Evolutionary conservation across 2,329 filamentous ascomycete genomes (phyloP), one percentile per base, ranked within the genome.

Genomic region (Chaetomium sp.): DNA sequence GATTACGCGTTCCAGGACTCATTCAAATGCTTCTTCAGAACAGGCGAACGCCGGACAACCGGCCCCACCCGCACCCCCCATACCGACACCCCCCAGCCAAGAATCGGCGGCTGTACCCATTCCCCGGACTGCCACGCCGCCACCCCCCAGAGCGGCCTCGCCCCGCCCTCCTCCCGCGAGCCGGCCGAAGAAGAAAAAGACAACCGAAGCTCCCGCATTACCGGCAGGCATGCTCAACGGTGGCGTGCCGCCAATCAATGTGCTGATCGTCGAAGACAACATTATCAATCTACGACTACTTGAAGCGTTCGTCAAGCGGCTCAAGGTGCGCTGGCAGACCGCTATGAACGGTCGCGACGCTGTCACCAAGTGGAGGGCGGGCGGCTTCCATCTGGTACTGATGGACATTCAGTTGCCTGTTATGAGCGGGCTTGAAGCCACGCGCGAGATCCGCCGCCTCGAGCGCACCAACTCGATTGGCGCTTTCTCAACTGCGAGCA

Each of bases 321-420:
- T 99, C 57, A 97, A 97, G 74, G 95, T 99, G 7, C 87, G 95
- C 38, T 98, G 94, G 93, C 90, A 95, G 77, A 96, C 92, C n/a
- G 95, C 95, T 45, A 92, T 96, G 84, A 97, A 98, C 75, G 95
- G 95, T 27, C 87, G 89, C 68, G 94, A 97, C 69, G 95, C 95
- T 1, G 93, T 98, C 31, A 89, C 86, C 66, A 97, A 97, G 78
- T 99, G 95, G 94, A 88, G 91, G 62, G 84, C 85, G 4, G 95
- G 95, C 42, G 95, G 95, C 0, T 98, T 97, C 74, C 95, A 99
- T 79, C 80, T 99, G 69, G 95, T 99, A 19, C 81, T 99, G 62
- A 99, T 99, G 95, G 95, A 99, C 75, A 98, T 99, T 70, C 95
- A 98, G 75, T 83, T 99, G 64, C 95, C 95, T 4, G 89, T 97